Conservation (phyloP, 78 protist species). For the Chrysochromulina parva region DNA sequence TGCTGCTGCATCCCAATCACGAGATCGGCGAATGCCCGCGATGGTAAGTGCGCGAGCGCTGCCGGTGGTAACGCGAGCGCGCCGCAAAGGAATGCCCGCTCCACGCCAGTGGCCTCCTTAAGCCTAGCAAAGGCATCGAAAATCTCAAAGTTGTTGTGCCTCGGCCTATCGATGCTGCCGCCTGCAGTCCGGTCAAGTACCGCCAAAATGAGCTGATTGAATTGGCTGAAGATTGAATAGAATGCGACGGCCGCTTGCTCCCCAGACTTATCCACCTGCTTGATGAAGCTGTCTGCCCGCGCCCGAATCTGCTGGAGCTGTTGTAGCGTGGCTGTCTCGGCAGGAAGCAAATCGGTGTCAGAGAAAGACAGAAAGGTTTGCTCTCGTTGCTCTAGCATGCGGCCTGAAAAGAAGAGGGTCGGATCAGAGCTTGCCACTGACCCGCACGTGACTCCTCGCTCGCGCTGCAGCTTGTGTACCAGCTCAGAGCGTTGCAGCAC, state of each 20-base stretch:
- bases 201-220: not conserved
- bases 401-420: not conserved
- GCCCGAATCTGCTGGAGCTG: too few species aligned
- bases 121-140: not conserved
- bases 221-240: not conserved
- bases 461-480: not conserved
- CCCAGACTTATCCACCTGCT: not conserved
- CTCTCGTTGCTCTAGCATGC: not conserved
- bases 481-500: too few species aligned
- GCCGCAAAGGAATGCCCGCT: constrained; percentile 16
- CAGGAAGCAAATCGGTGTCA: too few species aligned
- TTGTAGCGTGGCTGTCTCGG: too few species aligned
- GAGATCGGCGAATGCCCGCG: not conserved
- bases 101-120: not conserved
- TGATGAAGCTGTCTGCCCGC: not conserved
- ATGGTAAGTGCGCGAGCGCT: not conserved
- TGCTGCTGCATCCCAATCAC: not conserved
- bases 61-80: not conserved
- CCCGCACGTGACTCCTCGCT: constrained; percentile 6
- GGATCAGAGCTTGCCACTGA: not conserved
- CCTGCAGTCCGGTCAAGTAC: not conserved
- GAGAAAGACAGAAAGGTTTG: not conserved
- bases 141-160: not conserved
- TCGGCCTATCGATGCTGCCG: not conserved
- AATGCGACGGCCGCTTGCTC: not conserved